phyloP scores from a whole-genome alignment of 192 early-diverging fungal species.

The Backusella circina region DNA sequence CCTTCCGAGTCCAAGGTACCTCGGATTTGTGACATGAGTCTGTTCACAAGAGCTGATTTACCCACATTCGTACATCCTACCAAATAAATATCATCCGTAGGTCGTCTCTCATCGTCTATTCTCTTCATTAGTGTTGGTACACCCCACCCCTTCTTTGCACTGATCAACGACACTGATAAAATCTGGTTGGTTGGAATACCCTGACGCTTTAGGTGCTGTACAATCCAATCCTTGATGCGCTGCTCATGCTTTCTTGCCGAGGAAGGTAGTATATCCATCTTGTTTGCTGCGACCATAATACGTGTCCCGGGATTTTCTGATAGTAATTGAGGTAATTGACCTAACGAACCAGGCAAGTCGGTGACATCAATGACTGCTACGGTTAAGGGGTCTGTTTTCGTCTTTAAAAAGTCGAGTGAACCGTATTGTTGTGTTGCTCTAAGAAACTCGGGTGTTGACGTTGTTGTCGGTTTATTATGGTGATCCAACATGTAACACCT shows the following conservation, averaged over 20 bases:
- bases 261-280: conserved; percentile 63
- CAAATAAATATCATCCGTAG: conserved; percentile 59
- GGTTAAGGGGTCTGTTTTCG: conserved; percentile 45
- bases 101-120: conserved; percentile 35
- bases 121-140: conserved; percentile 44
- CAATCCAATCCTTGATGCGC: conserved; percentile 52
- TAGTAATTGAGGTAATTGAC: conserved; percentile 43
- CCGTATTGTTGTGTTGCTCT: conserved; percentile 49
- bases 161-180: conserved; percentile 47
- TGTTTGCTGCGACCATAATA: conserved; percentile 69
- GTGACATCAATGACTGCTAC: conserved; percentile 62
- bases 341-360: conserved; percentile 65
- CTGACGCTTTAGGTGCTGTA: conserved; percentile 39
- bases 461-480: conserved; percentile 36
- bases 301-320: conserved; percentile 21
- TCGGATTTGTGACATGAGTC: conserved; percentile 52
- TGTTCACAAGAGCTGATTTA: conserved; percentile 72
- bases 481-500: conserved; percentile 63
- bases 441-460: conserved; percentile 7
- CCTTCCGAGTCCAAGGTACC: conserved; percentile 26
- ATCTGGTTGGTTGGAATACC: conserved; percentile 31
- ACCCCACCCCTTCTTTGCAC: conserved; percentile 57
- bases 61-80: conserved; percentile 75
- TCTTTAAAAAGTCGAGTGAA: conserved; percentile 52
- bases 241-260: conserved; percentile 40